phyloP scores from a whole-genome alignment of 1,284 basidiomycete species.

The Coniferiporia sulphurascens region DNA sequence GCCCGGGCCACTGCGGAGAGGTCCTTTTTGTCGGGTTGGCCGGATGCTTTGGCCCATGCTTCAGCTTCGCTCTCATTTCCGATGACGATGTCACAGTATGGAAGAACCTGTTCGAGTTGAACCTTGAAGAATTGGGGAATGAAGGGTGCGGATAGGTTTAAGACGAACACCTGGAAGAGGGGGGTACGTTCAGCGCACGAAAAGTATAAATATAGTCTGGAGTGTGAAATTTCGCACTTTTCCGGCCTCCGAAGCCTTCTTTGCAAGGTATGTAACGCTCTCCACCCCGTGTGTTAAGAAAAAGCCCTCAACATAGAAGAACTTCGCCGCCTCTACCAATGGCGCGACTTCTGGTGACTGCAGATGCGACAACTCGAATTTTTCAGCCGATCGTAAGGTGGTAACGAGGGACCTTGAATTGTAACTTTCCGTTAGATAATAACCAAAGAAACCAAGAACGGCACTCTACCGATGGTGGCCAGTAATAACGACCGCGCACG shows the following conservation, averaged over 20 bases:
- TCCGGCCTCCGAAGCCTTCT: slow-evolving; percentile 71
- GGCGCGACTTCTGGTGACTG: slow-evolving; percentile 73
- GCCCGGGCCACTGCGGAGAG: slow-evolving; percentile 65
- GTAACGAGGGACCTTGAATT: slow-evolving; percentile 83
- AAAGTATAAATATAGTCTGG: slow-evolving; percentile 3
- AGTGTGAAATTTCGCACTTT: slow-evolving; percentile 50
- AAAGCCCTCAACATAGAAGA: slow-evolving; percentile 95
- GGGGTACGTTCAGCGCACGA: background rate
- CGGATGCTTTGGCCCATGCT: slow-evolving; percentile 73
- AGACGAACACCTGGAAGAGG: slow-evolving; percentile 70
- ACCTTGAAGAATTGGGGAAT: slow-evolving; percentile 92
- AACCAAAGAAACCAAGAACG: background rate
- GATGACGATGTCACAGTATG: slow-evolving; percentile 83
- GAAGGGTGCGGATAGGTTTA: slow-evolving; percentile 98
- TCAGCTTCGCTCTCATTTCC: slow-evolving; percentile 95
- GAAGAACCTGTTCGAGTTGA: slow-evolving; percentile 76
- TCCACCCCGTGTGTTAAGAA: slow-evolving; percentile 94
- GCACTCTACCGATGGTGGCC: slow-evolving; percentile 76
- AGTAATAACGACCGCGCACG: slow-evolving; percentile 95
- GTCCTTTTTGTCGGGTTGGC: slow-evolving; percentile 54
- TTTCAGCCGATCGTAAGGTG: slow-evolving; percentile 86
- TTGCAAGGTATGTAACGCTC: slow-evolving; percentile 71
- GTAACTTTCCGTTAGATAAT: slow-evolving; percentile 3
- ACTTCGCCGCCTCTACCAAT: slow-evolving; percentile 76
- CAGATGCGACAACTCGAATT: slow-evolving; percentile 81